Conservation (phyloP, 176 grass and related monocot genomes). For the Bothriochloa decipiens region DNA sequence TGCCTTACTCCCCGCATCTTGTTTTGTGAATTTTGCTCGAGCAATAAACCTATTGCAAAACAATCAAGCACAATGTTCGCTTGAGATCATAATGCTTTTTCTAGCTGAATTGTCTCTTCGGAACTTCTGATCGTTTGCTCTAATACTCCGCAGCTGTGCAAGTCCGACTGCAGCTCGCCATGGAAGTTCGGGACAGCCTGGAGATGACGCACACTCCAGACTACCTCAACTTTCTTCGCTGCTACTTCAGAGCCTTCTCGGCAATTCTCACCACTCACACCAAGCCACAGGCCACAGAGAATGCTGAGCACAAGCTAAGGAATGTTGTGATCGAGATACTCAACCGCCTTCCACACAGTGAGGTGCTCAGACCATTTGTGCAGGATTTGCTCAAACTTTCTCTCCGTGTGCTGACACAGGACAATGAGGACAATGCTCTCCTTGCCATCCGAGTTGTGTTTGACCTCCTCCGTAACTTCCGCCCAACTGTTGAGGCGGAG, state of each 20-base stretch:
- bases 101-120: conserved; percentile 4
- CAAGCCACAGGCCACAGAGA: conserved; percentile 70
- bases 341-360: conserved; percentile 94
- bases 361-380: conserved; percentile 96
- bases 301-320: conserved; percentile 86
- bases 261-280: conserved; percentile 77
- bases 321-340: conserved; percentile 98
- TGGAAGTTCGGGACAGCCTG: conserved; percentile 91
- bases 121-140: neutral
- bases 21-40: conserved; percentile 1
- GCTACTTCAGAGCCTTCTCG: conserved; percentile 95
- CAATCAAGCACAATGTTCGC: neutral
- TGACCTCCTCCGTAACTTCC: conserved; percentile 96
- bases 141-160: conserved; percentile 63
- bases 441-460: conserved; percentile 94
- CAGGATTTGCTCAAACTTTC: conserved; percentile 98
- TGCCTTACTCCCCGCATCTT: neutral
- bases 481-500: conserved; percentile 95
- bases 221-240: conserved; percentile 91
- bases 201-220: conserved; percentile 97
- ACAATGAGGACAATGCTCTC: conserved; percentile 96
- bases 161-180: conserved; percentile 77
- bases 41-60: neutral
- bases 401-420: conserved; percentile 81
- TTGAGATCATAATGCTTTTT: neutral